These are phyloP conservation scores for Gracilaria gracilis DNA, from an alignment of 23 red algal genomes.

Conservation along the genomic window DNA sequence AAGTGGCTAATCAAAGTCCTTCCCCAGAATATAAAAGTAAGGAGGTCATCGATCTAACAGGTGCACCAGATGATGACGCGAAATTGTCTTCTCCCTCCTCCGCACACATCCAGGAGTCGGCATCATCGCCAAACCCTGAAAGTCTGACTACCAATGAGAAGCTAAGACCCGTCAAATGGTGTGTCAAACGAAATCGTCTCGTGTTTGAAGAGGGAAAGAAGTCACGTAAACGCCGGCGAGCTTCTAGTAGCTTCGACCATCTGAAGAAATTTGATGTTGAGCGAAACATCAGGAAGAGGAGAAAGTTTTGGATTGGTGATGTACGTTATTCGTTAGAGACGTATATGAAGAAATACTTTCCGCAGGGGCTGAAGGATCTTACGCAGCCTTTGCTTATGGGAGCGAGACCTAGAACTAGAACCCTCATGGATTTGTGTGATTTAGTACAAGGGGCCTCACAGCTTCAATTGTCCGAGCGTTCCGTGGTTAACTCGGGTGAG, in stretches of 20 bases:
- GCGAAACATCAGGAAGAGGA: slow-evolving; percentile 58
- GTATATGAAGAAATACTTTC: slow-evolving; percentile 43
- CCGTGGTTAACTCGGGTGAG: neutral
- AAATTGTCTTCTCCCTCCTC: too few species aligned
- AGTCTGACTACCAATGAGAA: neutral
- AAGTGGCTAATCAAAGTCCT: neutral
- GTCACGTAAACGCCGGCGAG: neutral
- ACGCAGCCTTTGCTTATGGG: slow-evolving; percentile 59
- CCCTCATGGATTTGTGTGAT: slow-evolving; percentile 41
- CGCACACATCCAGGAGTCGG: too few species aligned
- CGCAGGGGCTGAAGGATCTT: slow-evolving; percentile 17
- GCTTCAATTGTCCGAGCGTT: slow-evolving; percentile 10
- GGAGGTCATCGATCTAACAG: slow-evolving; percentile 34
- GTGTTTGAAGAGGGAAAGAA: neutral
- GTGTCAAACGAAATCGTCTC: neutral
- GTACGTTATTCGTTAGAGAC: slow-evolving; percentile 49
- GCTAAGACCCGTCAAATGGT: slow-evolving; percentile 34
- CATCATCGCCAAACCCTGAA: neutral
- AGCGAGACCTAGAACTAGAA: neutral
- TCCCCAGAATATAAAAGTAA: neutral
- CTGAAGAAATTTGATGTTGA: slow-evolving; percentile 36
- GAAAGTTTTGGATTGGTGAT: slow-evolving; percentile 49
- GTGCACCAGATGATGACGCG: too few species aligned
- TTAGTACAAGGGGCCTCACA: slow-evolving; percentile 25
- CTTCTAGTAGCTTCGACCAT: neutral